phyloP scores from a whole-genome alignment of 805 yeast species.

The Myxozyma mucilagina region DNA sequence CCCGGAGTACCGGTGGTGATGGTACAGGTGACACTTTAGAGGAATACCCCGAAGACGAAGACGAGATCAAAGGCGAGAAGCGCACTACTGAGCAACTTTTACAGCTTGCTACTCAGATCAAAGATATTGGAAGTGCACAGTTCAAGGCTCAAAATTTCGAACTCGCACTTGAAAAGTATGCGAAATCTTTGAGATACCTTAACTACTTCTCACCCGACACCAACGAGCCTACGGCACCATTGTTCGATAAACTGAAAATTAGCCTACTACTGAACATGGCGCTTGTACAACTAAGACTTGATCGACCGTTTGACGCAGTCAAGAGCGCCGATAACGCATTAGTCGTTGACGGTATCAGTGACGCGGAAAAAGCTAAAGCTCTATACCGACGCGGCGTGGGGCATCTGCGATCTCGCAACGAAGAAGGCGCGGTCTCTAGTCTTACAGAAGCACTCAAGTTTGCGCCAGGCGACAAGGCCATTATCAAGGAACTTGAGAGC shows the following conservation, averaged over 20 bases:
- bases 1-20: conserved; percentile 49
- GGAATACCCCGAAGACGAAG: conserved; percentile 71
- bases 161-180: conserved; percentile 64
- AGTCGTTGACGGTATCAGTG: conserved; percentile 60
- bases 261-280: conserved; percentile 71
- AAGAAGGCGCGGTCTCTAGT: conserved; percentile 67
- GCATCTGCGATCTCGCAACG: conserved; percentile 60
- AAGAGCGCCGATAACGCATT: conserved; percentile 65
- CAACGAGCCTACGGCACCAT: conserved; percentile 16
- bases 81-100: conserved; percentile 61
- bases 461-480: conserved; percentile 53
- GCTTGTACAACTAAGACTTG: conserved; percentile 66
- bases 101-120: conserved; percentile 63
- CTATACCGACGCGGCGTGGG: conserved; percentile 83
- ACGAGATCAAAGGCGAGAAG: conserved; percentile 53
- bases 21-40: conserved; percentile 84
- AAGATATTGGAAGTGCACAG: conserved; percentile 74
- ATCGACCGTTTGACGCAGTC: conserved; percentile 56
- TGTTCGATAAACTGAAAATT: conserved; percentile 49
- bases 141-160: conserved; percentile 65
- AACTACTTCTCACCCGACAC: conserved; percentile 73
- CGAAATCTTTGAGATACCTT: conserved; percentile 69
- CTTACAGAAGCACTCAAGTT: conserved; percentile 62
- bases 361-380: conserved; percentile 78
- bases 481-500: conserved; percentile 33